Evolutionary conservation across 2,329 filamentous ascomycete genomes (phyloP).

Genomic region (Setomelanomma holmii): DNA sequence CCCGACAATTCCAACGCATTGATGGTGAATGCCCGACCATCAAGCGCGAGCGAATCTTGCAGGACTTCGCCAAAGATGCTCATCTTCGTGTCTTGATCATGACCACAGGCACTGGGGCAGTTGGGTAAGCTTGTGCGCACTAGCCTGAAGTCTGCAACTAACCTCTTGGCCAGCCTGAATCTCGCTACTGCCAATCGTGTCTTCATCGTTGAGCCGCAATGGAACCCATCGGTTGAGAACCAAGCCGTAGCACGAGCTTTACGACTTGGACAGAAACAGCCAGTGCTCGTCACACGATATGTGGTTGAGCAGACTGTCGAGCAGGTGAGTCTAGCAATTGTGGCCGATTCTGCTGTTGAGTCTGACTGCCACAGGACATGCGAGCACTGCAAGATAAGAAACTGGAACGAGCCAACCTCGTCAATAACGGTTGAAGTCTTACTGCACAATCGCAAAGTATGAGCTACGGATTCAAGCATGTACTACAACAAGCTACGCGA

Average conservation of each 20-base stretch:
- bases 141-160: no score
- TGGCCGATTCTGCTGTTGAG: background rate
- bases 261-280: slow-evolving; percentile 54
- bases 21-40: slow-evolving; percentile 53
- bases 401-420: slow-evolving; percentile 24
- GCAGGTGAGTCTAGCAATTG: slow-evolving; percentile 43
- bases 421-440: slow-evolving; percentile 1
- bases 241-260: slow-evolving; percentile 61
- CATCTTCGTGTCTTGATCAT: slow-evolving; percentile 56
- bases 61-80: slow-evolving; percentile 44
- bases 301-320: slow-evolving; percentile 54
- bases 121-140: slow-evolving; percentile 53
- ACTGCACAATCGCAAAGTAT: background rate
- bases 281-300: slow-evolving; percentile 57
- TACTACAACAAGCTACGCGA: no score
- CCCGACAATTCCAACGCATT: slow-evolving; percentile 47
- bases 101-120: slow-evolving; percentile 61
- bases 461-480: no score
- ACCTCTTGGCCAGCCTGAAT: no score
- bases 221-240: slow-evolving; percentile 62
- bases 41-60: slow-evolving; percentile 49
- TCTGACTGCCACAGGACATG: slow-evolving; percentile 40
- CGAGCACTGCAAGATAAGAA: slow-evolving; percentile 44
- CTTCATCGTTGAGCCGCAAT: slow-evolving; percentile 62
- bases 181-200: slow-evolving; percentile 58